Percentiles rank a stretch among this genome's conserved stretches.
phyloP scores from a whole-genome alignment of 257 asterid genomes.

The Linderniella brevidens region DNA sequence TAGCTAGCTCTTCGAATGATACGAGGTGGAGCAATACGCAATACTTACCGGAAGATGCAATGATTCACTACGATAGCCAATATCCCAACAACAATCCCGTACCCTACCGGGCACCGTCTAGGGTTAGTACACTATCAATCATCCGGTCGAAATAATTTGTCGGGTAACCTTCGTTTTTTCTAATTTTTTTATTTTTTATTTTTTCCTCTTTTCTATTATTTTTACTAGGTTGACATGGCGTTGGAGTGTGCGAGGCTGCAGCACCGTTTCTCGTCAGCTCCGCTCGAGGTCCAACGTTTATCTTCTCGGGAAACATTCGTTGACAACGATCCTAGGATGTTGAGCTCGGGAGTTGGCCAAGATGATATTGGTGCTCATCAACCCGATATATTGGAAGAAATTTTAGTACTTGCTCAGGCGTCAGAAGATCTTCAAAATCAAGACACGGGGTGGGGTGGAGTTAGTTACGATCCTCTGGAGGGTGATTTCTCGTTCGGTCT shows the following conservation, averaged over 20 bases:
- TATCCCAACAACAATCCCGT: no score
- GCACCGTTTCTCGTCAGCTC: conserved; percentile 56
- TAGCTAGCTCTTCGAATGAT: conserved; percentile 23
- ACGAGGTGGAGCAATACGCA: conserved; percentile 42
- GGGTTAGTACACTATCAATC: background rate
- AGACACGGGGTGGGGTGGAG: conserved; percentile 6
- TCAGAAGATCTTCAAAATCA: conserved; percentile 58
- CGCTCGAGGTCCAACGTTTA: conserved; percentile 50
- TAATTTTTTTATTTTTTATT: background rate
- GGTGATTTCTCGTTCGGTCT: conserved; percentile 43
- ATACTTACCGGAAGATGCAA: conserved; percentile 68
- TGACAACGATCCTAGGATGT: conserved; percentile 16
- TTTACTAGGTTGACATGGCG: conserved; percentile 60
- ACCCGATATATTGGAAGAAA: conserved; percentile 50
- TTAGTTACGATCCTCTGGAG: conserved; percentile 11
- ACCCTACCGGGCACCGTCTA: background rate
- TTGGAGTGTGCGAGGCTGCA: conserved; percentile 86
- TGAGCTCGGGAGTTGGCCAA: conserved; percentile 16
- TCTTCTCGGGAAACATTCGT: conserved; percentile 21
- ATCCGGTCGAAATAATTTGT: background rate
- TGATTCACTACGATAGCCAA: conserved; percentile 18
- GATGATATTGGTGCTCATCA: conserved; percentile 20
- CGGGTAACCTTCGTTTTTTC: background rate
- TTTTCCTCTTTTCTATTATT: background rate
- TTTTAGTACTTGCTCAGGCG: conserved; percentile 71